These are phyloP conservation scores for Scedosporium apiospermum DNA, from an alignment of 2,329 filamentous ascomycete genomes.

Conservation along the genomic window DNA sequence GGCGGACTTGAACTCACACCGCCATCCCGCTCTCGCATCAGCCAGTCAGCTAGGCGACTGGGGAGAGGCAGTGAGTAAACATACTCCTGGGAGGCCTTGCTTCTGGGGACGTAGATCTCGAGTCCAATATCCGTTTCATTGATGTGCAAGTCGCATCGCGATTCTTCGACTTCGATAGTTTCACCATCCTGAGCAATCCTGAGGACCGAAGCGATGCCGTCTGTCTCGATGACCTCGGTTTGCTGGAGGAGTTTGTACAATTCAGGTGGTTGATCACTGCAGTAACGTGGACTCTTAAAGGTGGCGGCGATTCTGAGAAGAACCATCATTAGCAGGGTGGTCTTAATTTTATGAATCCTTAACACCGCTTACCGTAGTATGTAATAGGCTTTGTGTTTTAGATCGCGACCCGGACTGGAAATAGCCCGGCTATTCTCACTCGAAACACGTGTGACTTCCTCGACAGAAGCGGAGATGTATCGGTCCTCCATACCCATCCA, in stretches of 20 bases:
- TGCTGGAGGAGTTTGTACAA: background rate
- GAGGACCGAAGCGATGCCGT: background rate
- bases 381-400: background rate
- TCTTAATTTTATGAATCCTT: no score
- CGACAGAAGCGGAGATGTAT: background rate
- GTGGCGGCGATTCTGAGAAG: background rate
- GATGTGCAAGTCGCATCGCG: background rate
- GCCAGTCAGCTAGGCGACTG: background rate
- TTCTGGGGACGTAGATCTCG: background rate
- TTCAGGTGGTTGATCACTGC: background rate
- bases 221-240: background rate
- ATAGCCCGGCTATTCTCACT: background rate
- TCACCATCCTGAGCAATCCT: background rate
- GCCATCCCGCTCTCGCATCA: background rate
- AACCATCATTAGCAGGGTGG: no score
- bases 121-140: background rate
- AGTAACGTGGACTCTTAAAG: background rate
- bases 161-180: background rate
- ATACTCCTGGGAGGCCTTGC: background rate
- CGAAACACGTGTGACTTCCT: background rate
- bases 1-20: no score
- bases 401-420: background rate
- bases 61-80: background rate
- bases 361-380: background rate
- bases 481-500: background rate